Evolutionary conservation across 768 basidiomycete species (phyloP).

Genomic region (Lentinula sp.): DNA sequence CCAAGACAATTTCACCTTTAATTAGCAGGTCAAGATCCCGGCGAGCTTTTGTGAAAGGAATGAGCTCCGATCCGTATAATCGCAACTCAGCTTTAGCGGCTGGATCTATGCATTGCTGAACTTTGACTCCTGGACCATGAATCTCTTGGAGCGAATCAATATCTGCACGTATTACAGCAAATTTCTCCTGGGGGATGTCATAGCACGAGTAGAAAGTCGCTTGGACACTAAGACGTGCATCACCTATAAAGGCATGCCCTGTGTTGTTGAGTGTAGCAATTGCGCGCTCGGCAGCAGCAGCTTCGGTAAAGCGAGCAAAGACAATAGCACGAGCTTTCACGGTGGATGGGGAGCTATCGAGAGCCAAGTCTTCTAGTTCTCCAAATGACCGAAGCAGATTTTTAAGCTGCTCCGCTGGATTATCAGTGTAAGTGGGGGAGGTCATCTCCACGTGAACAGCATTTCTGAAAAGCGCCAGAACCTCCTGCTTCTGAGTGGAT

Average conservation of each 20-base stretch:
- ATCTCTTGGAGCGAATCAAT: constrained; percentile 24
- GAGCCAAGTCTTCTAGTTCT: constrained; percentile 19
- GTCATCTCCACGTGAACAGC: constrained; percentile 21
- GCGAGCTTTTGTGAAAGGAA: constrained; percentile 22
- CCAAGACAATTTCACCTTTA: constrained; percentile 28
- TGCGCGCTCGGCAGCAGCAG: neutral
- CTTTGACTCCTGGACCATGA: constrained; percentile 27
- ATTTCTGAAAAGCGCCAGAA: constrained; percentile 19
- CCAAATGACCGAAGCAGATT: constrained; percentile 27
- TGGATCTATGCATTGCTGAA: constrained; percentile 15
- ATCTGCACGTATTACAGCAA: constrained; percentile 27
- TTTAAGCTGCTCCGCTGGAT: constrained; percentile 26
- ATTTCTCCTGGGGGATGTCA: constrained; percentile 23
- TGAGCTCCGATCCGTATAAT: constrained; percentile 28
- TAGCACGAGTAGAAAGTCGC: constrained; percentile 35
- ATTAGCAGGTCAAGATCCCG: constrained; percentile 27
- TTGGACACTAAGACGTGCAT: constrained; percentile 29
- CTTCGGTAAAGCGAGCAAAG: constrained; percentile 25
- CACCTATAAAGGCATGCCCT: constrained; percentile 30
- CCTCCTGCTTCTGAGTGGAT: constrained; percentile 20
- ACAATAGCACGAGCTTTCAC: constrained; percentile 26
- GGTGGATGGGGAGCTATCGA: constrained; percentile 31
- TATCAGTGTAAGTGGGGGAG: constrained; percentile 25
- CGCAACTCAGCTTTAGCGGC: constrained; percentile 29
- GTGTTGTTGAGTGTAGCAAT: constrained; percentile 17